Percentiles rank a stretch among this genome's conserved stretches.
phyloP scores from a whole-genome alignment of 2,329 filamentous ascomycete genomes.

The Orbilia javanica region DNA sequence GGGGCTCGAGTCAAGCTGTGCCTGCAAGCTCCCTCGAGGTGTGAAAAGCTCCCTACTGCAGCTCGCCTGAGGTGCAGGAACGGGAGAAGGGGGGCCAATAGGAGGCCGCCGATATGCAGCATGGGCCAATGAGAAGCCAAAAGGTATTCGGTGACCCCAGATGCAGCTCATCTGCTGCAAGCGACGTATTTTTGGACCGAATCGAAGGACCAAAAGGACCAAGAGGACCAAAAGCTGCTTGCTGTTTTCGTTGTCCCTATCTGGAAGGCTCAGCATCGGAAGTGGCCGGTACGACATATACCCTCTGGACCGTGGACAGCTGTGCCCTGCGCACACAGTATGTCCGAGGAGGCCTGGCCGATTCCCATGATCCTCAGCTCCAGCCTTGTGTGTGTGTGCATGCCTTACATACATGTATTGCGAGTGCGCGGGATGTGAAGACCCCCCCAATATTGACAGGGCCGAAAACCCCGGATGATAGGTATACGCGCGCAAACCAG shows the following conservation, averaged over 20 bases:
- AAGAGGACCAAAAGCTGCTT: not conserved
- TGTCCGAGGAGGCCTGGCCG: not conserved
- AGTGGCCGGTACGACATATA: conserved; percentile 1
- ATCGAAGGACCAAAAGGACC: too few species aligned
- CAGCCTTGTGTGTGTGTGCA: too few species aligned
- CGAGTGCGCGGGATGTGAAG: not conserved
- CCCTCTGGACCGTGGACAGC: not conserved
- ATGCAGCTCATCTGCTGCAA: conserved; percentile 47
- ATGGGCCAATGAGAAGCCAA: conserved; percentile 38
- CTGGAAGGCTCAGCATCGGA: conserved; percentile 11
- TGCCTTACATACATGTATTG: too few species aligned
- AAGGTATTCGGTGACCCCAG: conserved; percentile 30
- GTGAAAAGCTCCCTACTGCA: conserved; percentile 15
- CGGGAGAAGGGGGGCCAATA: conserved; percentile 30
- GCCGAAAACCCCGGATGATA: conserved; percentile 7
- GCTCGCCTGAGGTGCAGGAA: conserved; percentile 42
- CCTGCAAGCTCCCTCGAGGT: not conserved
- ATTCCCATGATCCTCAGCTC: conserved; percentile 18
- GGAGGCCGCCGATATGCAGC: conserved; percentile 25
- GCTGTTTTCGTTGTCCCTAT: conserved; percentile 7
- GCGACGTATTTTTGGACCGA: conserved; percentile 45
- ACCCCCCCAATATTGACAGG: not conserved
- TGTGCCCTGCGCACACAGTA: not conserved
- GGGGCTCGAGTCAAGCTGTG: conserved; percentile 13
- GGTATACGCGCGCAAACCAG: conserved; percentile 16